phyloP scores from a whole-genome alignment of 2,329 filamentous ascomycete species.

The Lachnellula suecica region DNA sequence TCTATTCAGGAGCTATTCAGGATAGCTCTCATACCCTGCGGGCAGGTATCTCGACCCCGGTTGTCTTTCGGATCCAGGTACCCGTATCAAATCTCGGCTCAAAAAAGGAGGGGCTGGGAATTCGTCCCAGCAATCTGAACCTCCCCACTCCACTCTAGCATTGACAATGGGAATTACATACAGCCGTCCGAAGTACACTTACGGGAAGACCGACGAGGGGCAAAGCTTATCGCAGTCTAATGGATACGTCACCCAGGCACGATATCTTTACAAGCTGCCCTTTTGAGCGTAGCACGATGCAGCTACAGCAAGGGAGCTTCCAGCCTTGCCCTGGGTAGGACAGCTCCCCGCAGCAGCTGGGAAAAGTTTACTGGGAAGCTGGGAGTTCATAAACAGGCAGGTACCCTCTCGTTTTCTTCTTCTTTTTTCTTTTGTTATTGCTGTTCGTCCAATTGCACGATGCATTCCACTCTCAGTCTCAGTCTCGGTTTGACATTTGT shows the following conservation, averaged over 20 bases:
- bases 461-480: neutral
- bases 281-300: neutral
- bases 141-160: too few species aligned
- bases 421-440: neutral
- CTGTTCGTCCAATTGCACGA: neutral
- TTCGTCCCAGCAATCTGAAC: too few species aligned
- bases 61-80: too few species aligned
- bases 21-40: too few species aligned
- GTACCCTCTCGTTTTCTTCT: neutral
- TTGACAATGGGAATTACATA: too few species aligned
- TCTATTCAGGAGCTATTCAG: too few species aligned
- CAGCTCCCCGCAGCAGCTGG: neutral
- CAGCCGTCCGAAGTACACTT: too few species aligned
- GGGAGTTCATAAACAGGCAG: neutral
- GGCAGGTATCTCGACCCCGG: too few species aligned
- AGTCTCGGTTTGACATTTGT: neutral
- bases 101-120: neutral
- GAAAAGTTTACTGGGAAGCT: too few species aligned
- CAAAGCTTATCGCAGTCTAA: too few species aligned
- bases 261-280: neutral
- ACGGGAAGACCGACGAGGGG: too few species aligned
- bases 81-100: neutral
- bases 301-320: neutral
- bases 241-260: too few species aligned
- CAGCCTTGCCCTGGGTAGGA: neutral